A percentile compares a stretch with the other conserved stretches of the same genome.
Evolutionary conservation across 1,139 yeast genomes (phyloP).

Genomic region (Barnettozyma hawaiiensis): DNA sequence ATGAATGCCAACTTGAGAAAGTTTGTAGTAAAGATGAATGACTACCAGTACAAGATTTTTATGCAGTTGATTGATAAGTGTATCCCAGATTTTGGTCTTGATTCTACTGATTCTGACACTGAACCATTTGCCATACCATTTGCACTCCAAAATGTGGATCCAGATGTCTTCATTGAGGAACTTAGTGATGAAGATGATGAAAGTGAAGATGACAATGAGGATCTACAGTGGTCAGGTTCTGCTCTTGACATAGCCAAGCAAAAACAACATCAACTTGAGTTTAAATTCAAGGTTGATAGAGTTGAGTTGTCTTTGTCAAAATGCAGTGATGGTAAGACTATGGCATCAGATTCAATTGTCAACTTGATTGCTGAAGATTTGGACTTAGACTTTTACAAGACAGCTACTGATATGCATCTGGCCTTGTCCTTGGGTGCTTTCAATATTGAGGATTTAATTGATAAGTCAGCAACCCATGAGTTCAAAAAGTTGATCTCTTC

Average conservation of each 20-base stretch:
- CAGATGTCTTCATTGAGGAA: slow-evolving; percentile 23
- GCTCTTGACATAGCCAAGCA: not conserved
- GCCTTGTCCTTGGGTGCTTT: slow-evolving; percentile 61
- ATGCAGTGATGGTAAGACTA: slow-evolving; percentile 56
- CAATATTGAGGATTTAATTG: slow-evolving; percentile 70
- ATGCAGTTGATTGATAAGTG: slow-evolving; percentile 71
- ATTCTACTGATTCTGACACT: slow-evolving; percentile 26
- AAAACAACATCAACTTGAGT: slow-evolving; percentile 50
- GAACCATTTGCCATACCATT: slow-evolving; percentile 18
- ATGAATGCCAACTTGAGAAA: slow-evolving; percentile 79
- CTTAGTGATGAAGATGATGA: slow-evolving; percentile 4
- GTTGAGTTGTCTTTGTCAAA: slow-evolving; percentile 62
- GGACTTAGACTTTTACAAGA: slow-evolving; percentile 53
- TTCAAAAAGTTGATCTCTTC: slow-evolving; percentile 71
- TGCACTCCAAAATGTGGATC: slow-evolving; percentile 9
- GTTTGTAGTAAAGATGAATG: slow-evolving; percentile 69
- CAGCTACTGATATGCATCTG: slow-evolving; percentile 58
- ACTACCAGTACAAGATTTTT: slow-evolving; percentile 82
- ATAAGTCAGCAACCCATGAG: slow-evolving; percentile 54
- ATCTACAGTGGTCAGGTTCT: slow-evolving; percentile 33
- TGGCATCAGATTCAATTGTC: slow-evolving; percentile 62
- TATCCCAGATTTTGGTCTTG: slow-evolving; percentile 51
- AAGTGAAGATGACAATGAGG: slow-evolving; percentile 9
- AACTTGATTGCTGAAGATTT: slow-evolving; percentile 69
- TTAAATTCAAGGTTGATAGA: slow-evolving; percentile 59